These are phyloP conservation scores for Gremmenia infestans DNA, from an alignment of 2,329 filamentous ascomycete genomes.

Conservation along the genomic window DNA sequence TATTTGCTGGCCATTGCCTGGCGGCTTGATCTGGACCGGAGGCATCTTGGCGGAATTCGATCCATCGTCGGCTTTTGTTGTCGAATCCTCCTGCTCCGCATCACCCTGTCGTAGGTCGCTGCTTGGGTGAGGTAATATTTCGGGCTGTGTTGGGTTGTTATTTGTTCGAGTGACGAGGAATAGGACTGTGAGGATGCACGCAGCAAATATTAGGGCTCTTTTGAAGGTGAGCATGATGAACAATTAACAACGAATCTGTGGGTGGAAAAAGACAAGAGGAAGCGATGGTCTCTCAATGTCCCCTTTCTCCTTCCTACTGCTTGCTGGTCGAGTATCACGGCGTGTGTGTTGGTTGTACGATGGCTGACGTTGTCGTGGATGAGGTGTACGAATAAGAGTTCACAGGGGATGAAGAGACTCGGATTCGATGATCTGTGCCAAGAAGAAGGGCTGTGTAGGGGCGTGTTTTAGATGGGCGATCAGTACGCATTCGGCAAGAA, in stretches of 20 bases:
- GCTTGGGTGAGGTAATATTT: slow-evolving; percentile 5
- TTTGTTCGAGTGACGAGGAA: slow-evolving; percentile 64
- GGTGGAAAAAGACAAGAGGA: background rate
- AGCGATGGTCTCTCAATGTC: background rate
- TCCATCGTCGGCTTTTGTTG: slow-evolving; percentile 11
- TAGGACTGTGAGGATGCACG: slow-evolving; percentile 63
- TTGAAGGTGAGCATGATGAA: slow-evolving; percentile 70
- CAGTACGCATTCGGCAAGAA: background rate
- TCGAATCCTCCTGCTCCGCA: background rate
- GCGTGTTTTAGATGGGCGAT: background rate
- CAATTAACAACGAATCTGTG: slow-evolving; percentile 8
- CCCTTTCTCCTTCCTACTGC: background rate
- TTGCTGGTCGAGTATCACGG: background rate
- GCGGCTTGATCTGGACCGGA: slow-evolving; percentile 10
- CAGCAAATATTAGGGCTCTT: slow-evolving; percentile 67
- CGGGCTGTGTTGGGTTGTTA: slow-evolving; percentile 16
- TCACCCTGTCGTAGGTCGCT: slow-evolving; percentile 1
- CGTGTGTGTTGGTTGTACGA: background rate
- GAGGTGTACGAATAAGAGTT: background rate
- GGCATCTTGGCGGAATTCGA: slow-evolving; percentile 10
- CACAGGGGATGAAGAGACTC: background rate
- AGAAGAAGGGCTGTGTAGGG: background rate
- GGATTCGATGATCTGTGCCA: background rate
- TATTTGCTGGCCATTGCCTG: slow-evolving; percentile 18
- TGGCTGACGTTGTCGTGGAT: background rate